These are phyloP conservation scores for Licmophora abbreviata DNA, from an alignment of 108 stramenopile species.

Conservation along the genomic window DNA sequence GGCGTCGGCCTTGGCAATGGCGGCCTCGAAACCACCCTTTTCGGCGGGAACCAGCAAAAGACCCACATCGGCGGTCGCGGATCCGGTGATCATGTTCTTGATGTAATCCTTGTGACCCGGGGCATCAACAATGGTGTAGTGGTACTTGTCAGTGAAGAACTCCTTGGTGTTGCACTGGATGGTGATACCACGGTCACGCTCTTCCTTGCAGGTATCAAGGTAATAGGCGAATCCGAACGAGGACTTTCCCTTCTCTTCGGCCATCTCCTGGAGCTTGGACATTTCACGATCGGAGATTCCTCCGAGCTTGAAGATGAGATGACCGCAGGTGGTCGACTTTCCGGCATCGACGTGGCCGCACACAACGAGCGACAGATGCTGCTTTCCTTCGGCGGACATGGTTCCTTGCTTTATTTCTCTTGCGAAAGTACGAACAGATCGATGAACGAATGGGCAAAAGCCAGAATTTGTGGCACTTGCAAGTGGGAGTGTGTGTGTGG, in stretches of 20 bases:
- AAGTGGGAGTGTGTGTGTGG: no score
- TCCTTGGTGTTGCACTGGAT: conserved; percentile 70
- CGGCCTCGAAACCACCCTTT: conserved; percentile 83
- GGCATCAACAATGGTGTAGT: conserved; percentile 67
- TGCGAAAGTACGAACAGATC: no score
- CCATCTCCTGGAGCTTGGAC: conserved; percentile 47
- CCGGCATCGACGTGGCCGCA: conserved; percentile 84
- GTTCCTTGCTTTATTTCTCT: no score
- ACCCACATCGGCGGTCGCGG: conserved; percentile 60
- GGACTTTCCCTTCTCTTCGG: conserved; percentile 60
- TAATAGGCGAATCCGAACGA: conserved; percentile 68
- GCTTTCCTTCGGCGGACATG: conserved; percentile 22
- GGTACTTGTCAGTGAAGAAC: conserved; percentile 67
- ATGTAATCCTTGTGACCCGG: conserved; percentile 77
- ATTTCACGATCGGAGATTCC: conserved; percentile 65
- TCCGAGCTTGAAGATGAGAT: conserved; percentile 62
- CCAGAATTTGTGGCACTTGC: no score
- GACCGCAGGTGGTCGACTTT: conserved; percentile 49
- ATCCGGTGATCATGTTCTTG: conserved; percentile 71
- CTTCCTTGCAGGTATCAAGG: conserved; percentile 63
- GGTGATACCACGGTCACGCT: conserved; percentile 62
- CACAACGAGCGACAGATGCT: conserved; percentile 77
- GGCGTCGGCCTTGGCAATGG: conserved; percentile 76
- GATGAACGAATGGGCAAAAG: no score
- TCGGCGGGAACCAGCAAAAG: conserved; percentile 60